These are phyloP conservation scores for Diaporthe aspalathi DNA, from an alignment of 2,329 filamentous ascomycete genomes.

Conservation along the genomic window DNA sequence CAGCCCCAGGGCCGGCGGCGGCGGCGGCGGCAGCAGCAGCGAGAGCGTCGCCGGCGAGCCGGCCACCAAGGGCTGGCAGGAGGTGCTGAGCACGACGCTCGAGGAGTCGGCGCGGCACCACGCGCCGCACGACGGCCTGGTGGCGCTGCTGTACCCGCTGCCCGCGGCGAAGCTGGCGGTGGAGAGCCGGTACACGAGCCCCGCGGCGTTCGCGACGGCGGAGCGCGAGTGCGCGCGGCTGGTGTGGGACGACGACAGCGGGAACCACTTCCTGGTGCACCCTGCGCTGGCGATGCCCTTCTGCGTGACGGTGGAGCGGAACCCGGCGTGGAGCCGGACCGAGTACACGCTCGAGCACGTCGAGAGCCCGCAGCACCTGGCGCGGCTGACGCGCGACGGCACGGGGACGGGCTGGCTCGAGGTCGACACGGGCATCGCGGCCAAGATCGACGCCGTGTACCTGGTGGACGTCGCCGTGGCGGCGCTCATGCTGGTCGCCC, in stretches of 20 bases:
- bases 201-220: constrained; percentile 69
- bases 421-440: constrained; percentile 69
- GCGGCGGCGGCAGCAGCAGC: constrained; percentile 10
- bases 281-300: constrained; percentile 73
- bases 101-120: constrained; percentile 66
- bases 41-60: constrained; percentile 43
- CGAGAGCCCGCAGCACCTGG: constrained; percentile 70
- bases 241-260: constrained; percentile 75
- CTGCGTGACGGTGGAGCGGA: constrained; percentile 68
- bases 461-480: constrained; percentile 71
- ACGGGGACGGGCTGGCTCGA: constrained; percentile 70
- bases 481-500: constrained; percentile 69
- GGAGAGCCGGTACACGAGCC: constrained; percentile 66
- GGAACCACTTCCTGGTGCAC: constrained; percentile 71
- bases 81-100: constrained; percentile 68
- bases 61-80: constrained; percentile 64
- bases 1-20: not conserved
- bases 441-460: constrained; percentile 70
- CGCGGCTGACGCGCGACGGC: constrained; percentile 69
- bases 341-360: constrained; percentile 75
- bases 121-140: constrained; percentile 69
- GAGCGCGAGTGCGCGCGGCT: constrained; percentile 77
- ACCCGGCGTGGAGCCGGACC: constrained; percentile 68
- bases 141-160: constrained; percentile 76
- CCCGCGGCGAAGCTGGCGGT: constrained; percentile 73